A percentile compares a stretch with the other conserved stretches of the same genome.
Evolutionary conservation across 129 eudicot species (phyloP).

Genomic region (Ambrosia trifida): DNA sequence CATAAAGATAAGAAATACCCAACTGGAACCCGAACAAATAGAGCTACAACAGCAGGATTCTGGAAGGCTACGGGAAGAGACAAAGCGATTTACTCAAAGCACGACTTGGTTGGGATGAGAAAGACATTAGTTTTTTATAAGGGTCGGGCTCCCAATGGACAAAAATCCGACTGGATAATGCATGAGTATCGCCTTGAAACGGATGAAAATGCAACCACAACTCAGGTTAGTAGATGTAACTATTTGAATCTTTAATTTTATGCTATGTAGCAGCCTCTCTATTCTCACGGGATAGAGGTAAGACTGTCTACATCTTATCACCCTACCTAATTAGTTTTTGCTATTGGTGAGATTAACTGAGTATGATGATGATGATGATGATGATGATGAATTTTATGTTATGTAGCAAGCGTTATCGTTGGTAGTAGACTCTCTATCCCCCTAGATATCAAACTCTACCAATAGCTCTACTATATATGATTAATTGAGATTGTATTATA

Average conservation of each 20-base stretch:
- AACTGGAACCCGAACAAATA: constrained; percentile 86
- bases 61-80: constrained; percentile 99
- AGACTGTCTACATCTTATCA: too few relatives aligned
- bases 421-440: too few relatives aligned
- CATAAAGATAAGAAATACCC: constrained; percentile 96
- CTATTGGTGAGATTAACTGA: too few relatives aligned
- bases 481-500: too few relatives aligned
- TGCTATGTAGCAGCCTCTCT: too few relatives aligned
- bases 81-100: constrained; percentile 82
- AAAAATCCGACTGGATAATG: constrained; percentile 94
- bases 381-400: too few relatives aligned
- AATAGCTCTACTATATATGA: too few relatives aligned
- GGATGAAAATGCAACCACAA: constrained; percentile 69
- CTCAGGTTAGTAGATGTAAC: constrained; percentile 55
- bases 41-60: constrained; percentile 95
- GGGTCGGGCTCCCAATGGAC: constrained; percentile 96
- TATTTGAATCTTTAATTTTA: not conserved
- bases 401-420: too few relatives aligned
- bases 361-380: too few relatives aligned
- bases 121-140: constrained; percentile 85
- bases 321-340: too few relatives aligned
- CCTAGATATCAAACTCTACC: too few relatives aligned
- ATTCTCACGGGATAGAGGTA: too few relatives aligned
- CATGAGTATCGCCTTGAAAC: constrained; percentile 93
- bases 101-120: constrained; percentile 89